These are phyloP conservation scores for Ascochyta koolunga DNA, from an alignment of 2,329 filamentous ascomycete genomes.

Conservation along the genomic window DNA sequence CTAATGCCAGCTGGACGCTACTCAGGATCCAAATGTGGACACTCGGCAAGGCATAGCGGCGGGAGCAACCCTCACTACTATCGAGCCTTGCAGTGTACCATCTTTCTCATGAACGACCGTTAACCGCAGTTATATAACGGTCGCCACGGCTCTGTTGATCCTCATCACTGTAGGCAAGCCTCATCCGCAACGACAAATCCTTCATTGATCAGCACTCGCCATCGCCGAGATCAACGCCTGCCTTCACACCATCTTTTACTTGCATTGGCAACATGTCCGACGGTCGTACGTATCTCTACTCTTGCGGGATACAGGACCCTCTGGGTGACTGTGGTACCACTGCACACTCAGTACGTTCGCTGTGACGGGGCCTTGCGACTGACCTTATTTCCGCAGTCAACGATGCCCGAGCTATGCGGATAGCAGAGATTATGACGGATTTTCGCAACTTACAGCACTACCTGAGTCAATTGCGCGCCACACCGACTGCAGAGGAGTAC, in stretches of 20 bases:
- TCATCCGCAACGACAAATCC: background rate
- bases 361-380: constrained; percentile 9
- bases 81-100: constrained; percentile 38
- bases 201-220: constrained; percentile 3
- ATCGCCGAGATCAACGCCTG: constrained; percentile 6
- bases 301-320: background rate
- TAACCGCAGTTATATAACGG: constrained; percentile 43
- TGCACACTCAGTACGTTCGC: background rate
- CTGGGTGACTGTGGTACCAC: background rate
- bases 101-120: constrained; percentile 37
- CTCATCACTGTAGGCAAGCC: constrained; percentile 27
- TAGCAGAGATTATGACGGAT: constrained; percentile 69
- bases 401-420: constrained; percentile 66
- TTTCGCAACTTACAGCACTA: constrained; percentile 66
- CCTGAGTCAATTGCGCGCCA: constrained; percentile 60
- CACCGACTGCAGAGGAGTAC: constrained; percentile 60
- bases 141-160: constrained; percentile 39
- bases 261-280: constrained; percentile 56
- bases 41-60: constrained; percentile 46
- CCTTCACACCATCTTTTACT: background rate
- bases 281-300: constrained; percentile 56
- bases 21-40: constrained; percentile 44
- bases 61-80: constrained; percentile 44
- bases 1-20: constrained; percentile 45
- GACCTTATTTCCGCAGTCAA: constrained; percentile 57